phyloP scores from a whole-genome alignment of 441 rosid genomes.

The Theobroma grandiflorum region DNA sequence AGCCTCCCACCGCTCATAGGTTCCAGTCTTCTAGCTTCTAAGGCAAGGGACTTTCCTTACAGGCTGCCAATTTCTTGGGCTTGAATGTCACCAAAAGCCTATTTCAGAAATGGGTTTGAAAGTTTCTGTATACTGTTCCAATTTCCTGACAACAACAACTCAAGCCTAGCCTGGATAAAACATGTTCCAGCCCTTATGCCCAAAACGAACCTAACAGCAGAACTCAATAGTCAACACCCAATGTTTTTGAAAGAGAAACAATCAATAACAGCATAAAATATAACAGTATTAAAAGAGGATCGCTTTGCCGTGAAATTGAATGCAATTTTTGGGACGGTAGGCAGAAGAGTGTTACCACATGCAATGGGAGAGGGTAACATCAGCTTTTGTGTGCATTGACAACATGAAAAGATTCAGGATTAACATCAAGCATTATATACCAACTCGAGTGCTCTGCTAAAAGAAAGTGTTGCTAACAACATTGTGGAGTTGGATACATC shows the following conservation, averaged over 20 bases:
- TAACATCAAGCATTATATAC: slow-evolving; percentile 13
- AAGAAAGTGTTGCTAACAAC: background rate
- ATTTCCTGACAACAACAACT: background rate
- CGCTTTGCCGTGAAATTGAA: background rate
- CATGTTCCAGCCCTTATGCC: too few relatives aligned
- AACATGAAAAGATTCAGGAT: slow-evolving; percentile 9
- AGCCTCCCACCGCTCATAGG: too few relatives aligned
- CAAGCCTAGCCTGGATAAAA: background rate
- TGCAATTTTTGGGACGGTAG: background rate
- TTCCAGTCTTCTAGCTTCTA: background rate
- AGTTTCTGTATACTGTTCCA: background rate
- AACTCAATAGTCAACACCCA: background rate
- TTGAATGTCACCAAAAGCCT: background rate
- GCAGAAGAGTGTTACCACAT: background rate
- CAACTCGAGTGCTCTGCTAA: background rate
- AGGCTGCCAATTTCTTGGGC: background rate
- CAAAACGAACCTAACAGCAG: background rate
- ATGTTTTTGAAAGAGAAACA: background rate
- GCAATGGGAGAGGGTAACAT: background rate
- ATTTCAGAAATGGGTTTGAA: background rate
- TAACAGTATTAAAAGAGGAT: background rate
- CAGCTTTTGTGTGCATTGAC: slow-evolving; percentile 10
- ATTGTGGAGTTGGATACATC: background rate
- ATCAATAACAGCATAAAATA: background rate
- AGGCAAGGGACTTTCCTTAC: background rate